Evolutionary conservation across 1,284 basidiomycete genomes (phyloP), one percentile per base, ranked within the genome.

Genomic region (Tilletiaria anomala): DNA sequence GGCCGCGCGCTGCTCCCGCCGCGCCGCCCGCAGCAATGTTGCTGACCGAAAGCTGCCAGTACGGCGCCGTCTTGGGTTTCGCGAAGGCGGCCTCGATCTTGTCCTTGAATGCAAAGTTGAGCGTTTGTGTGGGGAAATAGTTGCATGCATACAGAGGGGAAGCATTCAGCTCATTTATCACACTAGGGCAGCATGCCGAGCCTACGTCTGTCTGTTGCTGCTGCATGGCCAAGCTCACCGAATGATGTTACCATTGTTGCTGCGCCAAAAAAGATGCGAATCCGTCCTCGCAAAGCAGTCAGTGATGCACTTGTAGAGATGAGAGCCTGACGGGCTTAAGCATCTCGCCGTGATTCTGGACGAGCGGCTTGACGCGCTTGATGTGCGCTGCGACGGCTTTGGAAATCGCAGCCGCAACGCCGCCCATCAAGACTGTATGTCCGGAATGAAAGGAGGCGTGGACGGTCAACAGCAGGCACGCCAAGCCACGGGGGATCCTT

Each of bases 11-110:
- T 50, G 87, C 87, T 80, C 87, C 86, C 69, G 87, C 87, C 58
- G 82, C 87, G 79, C 81, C 86, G 85, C 88, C 89, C 59, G 87
- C 89, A 39, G 87, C 87, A 56, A 94, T 79, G 70, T 91, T 91
- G 40, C n/a, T n/a, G n/a, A n/a, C n/a, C n/a, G n/a, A n/a, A n/a
- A n/a, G n/a, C n/a, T 10, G 26, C n/a, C n/a, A n/a, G 61, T 66
- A 66, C 31, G 62, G 53, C 51, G 61, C 64, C 35, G 51, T 43
- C 62, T 65, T 65, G 48, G 58, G 56, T 37, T 65, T 61, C 45
- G 57, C 58, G 44, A 62, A 62, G 35, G 61, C 48, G 31, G 51
- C 56, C 62, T 67, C 34, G 41, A 43, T 32, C 17, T 19, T 32
- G 26, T 39, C 38, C 26, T 65, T 65, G 61, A 65, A 65, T 45